Evolutionary conservation across 139 green algal species (phyloP), one percentile per base, ranked within the genome.

Genomic region (Limnomonas spitsbergensis): DNA sequence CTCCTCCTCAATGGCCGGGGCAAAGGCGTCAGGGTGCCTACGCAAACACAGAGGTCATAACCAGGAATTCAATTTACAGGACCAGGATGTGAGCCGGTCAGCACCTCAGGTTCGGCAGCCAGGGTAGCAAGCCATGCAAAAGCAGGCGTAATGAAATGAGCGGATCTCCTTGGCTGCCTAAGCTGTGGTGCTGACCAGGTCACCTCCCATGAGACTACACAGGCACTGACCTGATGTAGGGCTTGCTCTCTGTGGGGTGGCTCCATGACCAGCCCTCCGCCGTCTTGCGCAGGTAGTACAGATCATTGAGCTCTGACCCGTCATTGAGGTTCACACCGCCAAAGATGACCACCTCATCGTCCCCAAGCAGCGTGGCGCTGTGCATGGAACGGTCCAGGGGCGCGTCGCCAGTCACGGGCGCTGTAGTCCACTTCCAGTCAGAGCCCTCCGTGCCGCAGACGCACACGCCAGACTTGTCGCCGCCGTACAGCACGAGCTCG

Each of bases 401-500:
- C 38, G 77, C 66, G 7, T 84, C 53, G 34, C 86, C 87, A 31
- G 78, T 75, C 36, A 54, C 40, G 0, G 66, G 42, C 1, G 42
- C 54, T 14, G 34, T 31, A 4, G 27, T 29, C 92, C 91, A 95
- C 29, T 73, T 66, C 80, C 87, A 85, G 71, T 88, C 83, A 0
- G 52, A 31, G 35, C 66, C 73, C 37, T 86, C 81, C 27, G 82
- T 91, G 40, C 77, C 85, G 79, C 91, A 92, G 7, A 93, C 76
- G 37, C 54, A 82, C 4, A 93, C 75, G 14, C 89, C 88, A 4
- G 79, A 86, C 72, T 91, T 92, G 77, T 93, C 85, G 14, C 88
- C 89, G 34, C 91, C 90, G 75, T 89, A 94, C 39, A 95, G 66
- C 32, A 95, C 84, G 26, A 95, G 73, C 52, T 93, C 78, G 6